These are phyloP conservation scores for Xylariales sp. DNA, from an alignment of 2,329 filamentous ascomycete species.

Conservation along the genomic window DNA sequence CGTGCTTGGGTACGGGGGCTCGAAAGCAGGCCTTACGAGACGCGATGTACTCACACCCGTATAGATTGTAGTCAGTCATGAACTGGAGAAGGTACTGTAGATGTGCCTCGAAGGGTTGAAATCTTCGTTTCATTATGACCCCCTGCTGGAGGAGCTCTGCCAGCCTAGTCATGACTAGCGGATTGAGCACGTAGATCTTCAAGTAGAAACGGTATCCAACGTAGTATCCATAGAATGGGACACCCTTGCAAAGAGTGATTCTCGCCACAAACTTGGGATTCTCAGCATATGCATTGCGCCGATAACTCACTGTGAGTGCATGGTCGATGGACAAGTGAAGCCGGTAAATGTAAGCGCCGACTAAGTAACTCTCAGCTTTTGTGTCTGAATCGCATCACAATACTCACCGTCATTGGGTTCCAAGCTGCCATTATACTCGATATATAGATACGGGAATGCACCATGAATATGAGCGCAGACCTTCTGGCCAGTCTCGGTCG, in stretches of 20 bases:
- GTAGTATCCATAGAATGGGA: conserved; percentile 94
- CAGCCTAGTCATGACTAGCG: conserved; percentile 78
- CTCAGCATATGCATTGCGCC: conserved; percentile 66
- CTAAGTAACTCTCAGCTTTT: conserved; percentile 33
- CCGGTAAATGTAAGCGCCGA: conserved; percentile 69
- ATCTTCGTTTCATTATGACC: conserved; percentile 72
- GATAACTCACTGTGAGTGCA: conserved; percentile 80
- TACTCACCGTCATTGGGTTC: conserved; percentile 60
- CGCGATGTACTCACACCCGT: conserved; percentile 85
- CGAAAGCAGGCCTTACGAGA: conserved; percentile 68
- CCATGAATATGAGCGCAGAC: conserved; percentile 95
- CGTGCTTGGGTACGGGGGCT: conserved; percentile 65
- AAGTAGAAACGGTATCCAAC: conserved; percentile 88
- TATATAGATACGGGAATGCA: conserved; percentile 90
- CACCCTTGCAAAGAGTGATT: conserved; percentile 85
- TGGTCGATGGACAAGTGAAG: conserved; percentile 87
- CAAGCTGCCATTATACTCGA: conserved; percentile 74
- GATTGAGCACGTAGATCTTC: conserved; percentile 93
- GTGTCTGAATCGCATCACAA: conserved; percentile 1
- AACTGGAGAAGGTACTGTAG: conserved; percentile 90
- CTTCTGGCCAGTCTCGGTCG: conserved; percentile 91
- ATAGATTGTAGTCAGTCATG: conserved; percentile 98
- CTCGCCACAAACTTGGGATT: conserved; percentile 74
- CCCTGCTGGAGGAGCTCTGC: conserved; percentile 85
- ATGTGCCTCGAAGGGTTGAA: conserved; percentile 94